Base-by-base conservation (phyloP, 2,329 filamentous ascomycete species). In the Aspergillus unguis region DNA sequence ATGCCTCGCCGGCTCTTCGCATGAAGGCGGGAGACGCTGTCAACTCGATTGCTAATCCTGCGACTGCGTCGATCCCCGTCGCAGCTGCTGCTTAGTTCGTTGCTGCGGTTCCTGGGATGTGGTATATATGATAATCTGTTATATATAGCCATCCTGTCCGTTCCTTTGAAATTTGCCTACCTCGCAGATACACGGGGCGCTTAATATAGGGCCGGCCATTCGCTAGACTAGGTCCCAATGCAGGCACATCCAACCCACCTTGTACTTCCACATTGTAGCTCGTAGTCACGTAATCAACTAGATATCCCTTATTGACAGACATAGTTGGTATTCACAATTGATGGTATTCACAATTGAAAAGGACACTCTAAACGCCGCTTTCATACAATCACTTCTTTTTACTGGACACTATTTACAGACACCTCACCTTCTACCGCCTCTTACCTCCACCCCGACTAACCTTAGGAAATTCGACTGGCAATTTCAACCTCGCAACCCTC, bases 391-490 rank as follows among this genome's bases (percentile, higher is more conserved):
- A 44, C 28, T 17, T n/a, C 41, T 43, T 43, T 43, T 31, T 43
- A 17, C 40, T 17, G 31, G 42, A 52, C 25, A 27, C 27, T 36
- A 25, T 6, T 4, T n/a, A 10, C 35, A 37, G 36, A 38, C 10
- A 40, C 29, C 5, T 23, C 5, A 8, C 36, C 27, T 32, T 25
- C 28, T 44, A 44, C 27, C 45, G 32, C 41, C 46, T 46, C 37
- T 46, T 55, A 54, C 64, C 65, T 55, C 66, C 72, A 56, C 66
- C 70, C 60, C 66, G 73, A 65, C 63, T 75, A 44, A 74, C 67
- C 75, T 87, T 91, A 1, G 92, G 94, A 68, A 96, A 96, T 54
- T 85, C 80, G 43, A 96, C 75, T 3, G 94, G 94, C 57, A 96
- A 71, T 62, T 80, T 83, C 63, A 97, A 75, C 61, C 84, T 84